Percentiles rank a stretch among this genome's conserved stretches.
Conservation (phyloP, 2,329 filamentous ascomycete species). For the Blastomyces parvus region DNA sequence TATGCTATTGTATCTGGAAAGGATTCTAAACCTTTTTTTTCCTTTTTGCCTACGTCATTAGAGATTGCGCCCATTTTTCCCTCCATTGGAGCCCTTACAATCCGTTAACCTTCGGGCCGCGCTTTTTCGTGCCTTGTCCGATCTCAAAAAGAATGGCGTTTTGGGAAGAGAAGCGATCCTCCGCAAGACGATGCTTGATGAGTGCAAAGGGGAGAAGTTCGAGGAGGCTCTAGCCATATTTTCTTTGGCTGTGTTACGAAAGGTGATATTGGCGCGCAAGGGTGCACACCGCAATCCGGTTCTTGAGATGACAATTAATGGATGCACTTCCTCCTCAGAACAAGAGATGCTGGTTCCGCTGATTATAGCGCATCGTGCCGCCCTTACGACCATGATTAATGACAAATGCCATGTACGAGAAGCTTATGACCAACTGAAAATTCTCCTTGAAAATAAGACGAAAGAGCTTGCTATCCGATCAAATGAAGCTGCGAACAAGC, state of each 20-base stretch:
- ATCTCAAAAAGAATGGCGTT: constrained; percentile 76
- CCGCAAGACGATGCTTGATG: constrained; percentile 91
- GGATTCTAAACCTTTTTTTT: neutral
- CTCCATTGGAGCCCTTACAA: constrained; percentile 79
- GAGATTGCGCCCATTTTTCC: constrained; percentile 87
- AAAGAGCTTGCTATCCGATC: constrained; percentile 39
- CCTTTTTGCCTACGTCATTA: constrained; percentile 28
- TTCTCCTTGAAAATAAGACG: constrained; percentile 56
- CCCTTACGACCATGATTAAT: constrained; percentile 50
- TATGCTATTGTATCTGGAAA: neutral
- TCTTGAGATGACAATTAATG: constrained; percentile 36
- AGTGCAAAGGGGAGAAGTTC: constrained; percentile 84
- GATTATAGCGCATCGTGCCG: constrained; percentile 61
- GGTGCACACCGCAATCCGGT: constrained; percentile 17
- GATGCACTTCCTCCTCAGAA: constrained; percentile 31
- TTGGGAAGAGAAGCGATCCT: constrained; percentile 71
- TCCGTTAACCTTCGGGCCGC: constrained; percentile 82
- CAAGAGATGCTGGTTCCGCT: constrained; percentile 49
- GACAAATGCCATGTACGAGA: constrained; percentile 51
- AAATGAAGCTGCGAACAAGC: constrained; percentile 18
- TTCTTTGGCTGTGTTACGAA: constrained; percentile 72
- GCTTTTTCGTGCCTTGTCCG: constrained; percentile 69
- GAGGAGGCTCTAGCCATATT: constrained; percentile 79
- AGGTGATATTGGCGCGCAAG: constrained; percentile 36
- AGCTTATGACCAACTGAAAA: constrained; percentile 54